A percentile compares a stretch with the other conserved stretches of the same genome.
Conservation (phyloP, 345 rosid genomes). For the Euphorbia peplus region DNA sequence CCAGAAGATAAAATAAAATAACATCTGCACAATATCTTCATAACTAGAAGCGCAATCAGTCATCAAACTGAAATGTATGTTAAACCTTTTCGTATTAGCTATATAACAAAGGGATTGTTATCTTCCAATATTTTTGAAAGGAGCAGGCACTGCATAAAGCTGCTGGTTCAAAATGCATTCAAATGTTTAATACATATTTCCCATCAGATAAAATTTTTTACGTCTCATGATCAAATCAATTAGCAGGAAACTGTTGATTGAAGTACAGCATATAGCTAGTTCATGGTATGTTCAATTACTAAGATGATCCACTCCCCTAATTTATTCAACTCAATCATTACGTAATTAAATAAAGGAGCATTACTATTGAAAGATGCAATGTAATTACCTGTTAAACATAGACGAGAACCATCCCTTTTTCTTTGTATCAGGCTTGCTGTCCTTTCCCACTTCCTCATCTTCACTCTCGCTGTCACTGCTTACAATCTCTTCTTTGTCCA, state of each 20-base stretch:
- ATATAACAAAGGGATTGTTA: neutral
- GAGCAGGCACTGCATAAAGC: neutral
- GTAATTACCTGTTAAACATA: constrained; percentile 81
- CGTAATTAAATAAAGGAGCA: neutral
- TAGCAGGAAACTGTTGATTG: neutral
- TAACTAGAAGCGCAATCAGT: neutral
- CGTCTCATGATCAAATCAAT: neutral
- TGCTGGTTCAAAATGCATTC: too few species aligned
- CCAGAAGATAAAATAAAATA: neutral
- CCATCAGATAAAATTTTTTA: neutral
- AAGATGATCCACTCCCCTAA: neutral
- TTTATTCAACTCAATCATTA: neutral
- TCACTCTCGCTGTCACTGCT: constrained; percentile 87
- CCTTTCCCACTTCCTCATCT: constrained; percentile 54
- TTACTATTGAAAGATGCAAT: neutral
- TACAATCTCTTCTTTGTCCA: constrained; percentile 87
- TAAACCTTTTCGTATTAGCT: neutral
- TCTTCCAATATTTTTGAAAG: too few species aligned
- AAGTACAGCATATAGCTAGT: neutral
- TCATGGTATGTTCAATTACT: neutral
- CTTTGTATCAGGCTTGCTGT: constrained; percentile 66
- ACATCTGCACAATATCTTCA: neutral
- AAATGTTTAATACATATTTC: neutral
- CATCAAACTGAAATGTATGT: neutral
- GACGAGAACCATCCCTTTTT: constrained; percentile 96